Percentiles rank a stretch among this genome's conserved stretches.
phyloP scores from a whole-genome alignment of 345 rosid genomes.

The Eucalyptus albens region DNA sequence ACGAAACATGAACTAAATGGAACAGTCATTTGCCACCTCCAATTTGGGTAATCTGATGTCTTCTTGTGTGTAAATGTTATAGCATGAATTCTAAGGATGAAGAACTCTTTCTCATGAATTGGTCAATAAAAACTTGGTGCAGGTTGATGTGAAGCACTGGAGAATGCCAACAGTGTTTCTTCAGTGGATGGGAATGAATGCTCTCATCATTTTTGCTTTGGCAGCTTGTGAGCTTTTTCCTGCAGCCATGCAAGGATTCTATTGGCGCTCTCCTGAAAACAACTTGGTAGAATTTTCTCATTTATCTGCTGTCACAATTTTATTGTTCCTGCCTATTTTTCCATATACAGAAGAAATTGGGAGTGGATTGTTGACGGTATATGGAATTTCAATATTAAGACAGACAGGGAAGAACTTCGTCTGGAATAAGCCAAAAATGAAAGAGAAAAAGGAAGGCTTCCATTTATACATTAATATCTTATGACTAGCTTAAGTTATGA shows the following conservation, averaged over 20 bases:
- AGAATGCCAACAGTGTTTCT: conserved; percentile 19
- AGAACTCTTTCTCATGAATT: neutral
- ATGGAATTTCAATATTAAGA: neutral
- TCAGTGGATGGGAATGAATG: conserved; percentile 62
- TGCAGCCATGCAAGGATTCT: conserved; percentile 39
- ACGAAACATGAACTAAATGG: neutral
- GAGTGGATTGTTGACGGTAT: neutral
- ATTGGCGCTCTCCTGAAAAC: conserved; percentile 41
- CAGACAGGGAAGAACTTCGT: neutral
- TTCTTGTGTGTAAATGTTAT: neutral
- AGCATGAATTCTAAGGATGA: neutral
- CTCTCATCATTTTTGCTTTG: conserved; percentile 33
- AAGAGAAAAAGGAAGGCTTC: neutral
- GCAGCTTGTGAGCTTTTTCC: conserved; percentile 47
- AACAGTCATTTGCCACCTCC: neutral
- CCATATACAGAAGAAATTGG: neutral
- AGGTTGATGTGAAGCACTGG: conserved; percentile 35
- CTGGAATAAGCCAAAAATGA: neutral
- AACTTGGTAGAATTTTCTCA: conserved; percentile 23
- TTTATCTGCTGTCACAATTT: neutral
- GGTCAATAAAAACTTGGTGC: conserved; percentile 4
- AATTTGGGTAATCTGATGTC: neutral
- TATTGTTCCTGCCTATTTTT: neutral
- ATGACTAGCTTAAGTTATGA: neutral
- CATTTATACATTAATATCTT: neutral